Base-by-base conservation (phyloP, 176 grass and related monocot genomes). In the Eragrostis curvula region DNA sequence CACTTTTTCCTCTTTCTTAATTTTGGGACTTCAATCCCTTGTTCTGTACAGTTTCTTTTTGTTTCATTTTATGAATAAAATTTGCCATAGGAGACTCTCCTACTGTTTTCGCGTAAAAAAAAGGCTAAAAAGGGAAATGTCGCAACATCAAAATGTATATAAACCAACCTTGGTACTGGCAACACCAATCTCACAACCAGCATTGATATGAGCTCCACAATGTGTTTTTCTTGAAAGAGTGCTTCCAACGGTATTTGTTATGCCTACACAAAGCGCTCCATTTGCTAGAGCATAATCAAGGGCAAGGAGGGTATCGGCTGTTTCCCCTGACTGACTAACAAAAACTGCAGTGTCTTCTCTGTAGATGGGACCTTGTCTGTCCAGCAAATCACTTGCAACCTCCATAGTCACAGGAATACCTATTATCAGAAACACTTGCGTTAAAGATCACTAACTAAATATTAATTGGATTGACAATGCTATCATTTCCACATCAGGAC, bases 241-340 rank as follows among this genome's bases (percentile, higher is more conserved):
- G 85, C 90, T 93, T 66, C 96, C 96, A 39, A 95, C 92, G 17
- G 92, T 95, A 82, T 98, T 98, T 77, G 96, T 93, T 65, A 98
- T 79, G 44, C 96, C 96, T 72, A 98, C 90, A 85, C 96, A 98
- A 75, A 98, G 81, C 18, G 92, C 96, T 49, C 88, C 92, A 48
- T 91, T 91, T 87, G 70, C 82, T 80, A 95, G 69, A 47, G 90
- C 92, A 88, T 98, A 98, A 40, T 98, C 92, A 51, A 98, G 92
- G 71, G 96, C 92, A 14, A 95, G 79, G 49, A 98, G 96, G 75
- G 96, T 98, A 81, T 98, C 96, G 42, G 94, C 94, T 65, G 94
- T 94, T 73, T 97, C 94, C 47, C 94, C 94, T 68, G 94, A 97
- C 67, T 97, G 94, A 75, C 94, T 97, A 49, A 97, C 94, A 86